These are phyloP conservation scores for Nakaseomyces sp. DNA, from an alignment of 1,139 yeast species.

Conservation along the genomic window DNA sequence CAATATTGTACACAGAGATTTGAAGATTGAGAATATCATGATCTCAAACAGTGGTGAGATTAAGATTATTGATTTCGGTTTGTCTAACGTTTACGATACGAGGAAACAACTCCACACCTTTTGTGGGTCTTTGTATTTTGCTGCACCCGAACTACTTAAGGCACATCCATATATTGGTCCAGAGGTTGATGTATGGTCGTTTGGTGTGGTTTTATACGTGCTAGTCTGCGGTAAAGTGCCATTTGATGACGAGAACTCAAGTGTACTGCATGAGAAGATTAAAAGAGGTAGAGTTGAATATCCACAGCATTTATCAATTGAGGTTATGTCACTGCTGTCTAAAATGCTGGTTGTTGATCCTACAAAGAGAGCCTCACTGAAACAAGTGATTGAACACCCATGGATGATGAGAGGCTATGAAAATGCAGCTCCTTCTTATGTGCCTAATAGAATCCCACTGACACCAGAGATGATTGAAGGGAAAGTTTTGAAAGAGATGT, in stretches of 20 bases:
- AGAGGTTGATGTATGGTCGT: constrained; percentile 97
- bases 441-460: constrained; percentile 73
- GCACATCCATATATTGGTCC: constrained; percentile 95
- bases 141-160: constrained; percentile 91
- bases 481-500: constrained; percentile 63
- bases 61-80: constrained; percentile 91
- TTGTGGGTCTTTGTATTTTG: constrained; percentile 96
- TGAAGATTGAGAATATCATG: constrained; percentile 93
- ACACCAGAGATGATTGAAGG: constrained; percentile 55
- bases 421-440: constrained; percentile 55
- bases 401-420: constrained; percentile 94
- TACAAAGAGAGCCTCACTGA: constrained; percentile 62
- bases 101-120: constrained; percentile 74
- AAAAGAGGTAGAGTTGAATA: constrained; percentile 89
- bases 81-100: constrained; percentile 76
- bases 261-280: constrained; percentile 87
- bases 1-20: constrained; percentile 92
- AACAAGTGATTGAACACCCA: constrained; percentile 78
- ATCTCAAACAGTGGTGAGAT: constrained; percentile 90
- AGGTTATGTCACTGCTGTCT: constrained; percentile 73
- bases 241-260: constrained; percentile 90
- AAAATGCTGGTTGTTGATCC: constrained; percentile 93
- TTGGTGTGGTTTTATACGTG: constrained; percentile 92
- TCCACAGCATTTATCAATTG: constrained; percentile 72
- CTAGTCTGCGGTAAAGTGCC: constrained; percentile 97